These are phyloP conservation scores for Dalbergia cultrata DNA, from an alignment of 306 rosid genomes.

Conservation along the genomic window DNA sequence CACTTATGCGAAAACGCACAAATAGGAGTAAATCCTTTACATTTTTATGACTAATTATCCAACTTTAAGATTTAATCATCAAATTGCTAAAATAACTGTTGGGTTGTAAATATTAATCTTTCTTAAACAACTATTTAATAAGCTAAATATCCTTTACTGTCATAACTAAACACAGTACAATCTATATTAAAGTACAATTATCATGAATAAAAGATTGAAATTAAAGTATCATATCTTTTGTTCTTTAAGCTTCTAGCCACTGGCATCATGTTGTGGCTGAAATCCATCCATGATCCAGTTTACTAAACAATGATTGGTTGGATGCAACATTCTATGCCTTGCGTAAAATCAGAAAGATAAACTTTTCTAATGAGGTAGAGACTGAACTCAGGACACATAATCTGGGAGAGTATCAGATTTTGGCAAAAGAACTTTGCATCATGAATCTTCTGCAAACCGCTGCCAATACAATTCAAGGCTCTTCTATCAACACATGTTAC, in stretches of 20 bases:
- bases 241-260: neutral
- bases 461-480: neutral
- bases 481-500: neutral
- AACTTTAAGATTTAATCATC: neutral
- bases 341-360: neutral
- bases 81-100: neutral
- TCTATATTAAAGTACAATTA: neutral
- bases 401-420: neutral
- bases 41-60: neutral
- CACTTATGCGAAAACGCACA: neutral
- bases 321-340: neutral
- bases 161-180: neutral
- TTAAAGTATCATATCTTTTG: neutral
- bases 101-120: too few species aligned
- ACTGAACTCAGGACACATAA: neutral
- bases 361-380: neutral
- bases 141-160: too few species aligned
- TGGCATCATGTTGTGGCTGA: slow-evolving; percentile 8
- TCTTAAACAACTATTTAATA: neutral
- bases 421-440: neutral
- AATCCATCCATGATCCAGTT: neutral
- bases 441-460: neutral
- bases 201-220: neutral
- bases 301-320: neutral
- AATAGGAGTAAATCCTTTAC: neutral